These are phyloP conservation scores for Dentipellis sp. DNA, from an alignment of 768 basidiomycete genomes.

Conservation along the genomic window DNA sequence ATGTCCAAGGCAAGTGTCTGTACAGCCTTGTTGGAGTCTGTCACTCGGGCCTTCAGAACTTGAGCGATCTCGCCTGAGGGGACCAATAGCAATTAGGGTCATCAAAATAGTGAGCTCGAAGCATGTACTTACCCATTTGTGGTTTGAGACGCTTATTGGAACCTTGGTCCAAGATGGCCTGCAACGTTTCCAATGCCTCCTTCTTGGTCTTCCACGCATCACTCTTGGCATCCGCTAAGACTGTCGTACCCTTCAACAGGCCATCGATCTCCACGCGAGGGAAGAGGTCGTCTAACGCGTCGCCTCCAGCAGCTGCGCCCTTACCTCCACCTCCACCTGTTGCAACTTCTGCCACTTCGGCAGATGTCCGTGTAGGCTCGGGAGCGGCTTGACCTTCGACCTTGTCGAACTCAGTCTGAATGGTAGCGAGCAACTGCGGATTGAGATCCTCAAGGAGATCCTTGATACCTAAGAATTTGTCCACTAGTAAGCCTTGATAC, in stretches of 20 bases:
- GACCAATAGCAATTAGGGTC: constrained; percentile 2
- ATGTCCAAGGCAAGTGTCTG: constrained; percentile 87
- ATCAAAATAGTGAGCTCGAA: not conserved
- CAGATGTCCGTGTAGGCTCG: constrained; percentile 67
- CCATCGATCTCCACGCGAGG: constrained; percentile 91
- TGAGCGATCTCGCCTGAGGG: constrained; percentile 77
- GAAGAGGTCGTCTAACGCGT: constrained; percentile 89
- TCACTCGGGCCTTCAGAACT: constrained; percentile 79
- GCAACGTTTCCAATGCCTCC: constrained; percentile 81
- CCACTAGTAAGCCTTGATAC: no score
- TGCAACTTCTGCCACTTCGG: constrained; percentile 54
- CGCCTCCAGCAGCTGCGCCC: constrained; percentile 29
- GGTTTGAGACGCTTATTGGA: constrained; percentile 89
- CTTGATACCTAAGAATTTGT: constrained; percentile 57
- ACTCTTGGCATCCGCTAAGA: constrained; percentile 77
- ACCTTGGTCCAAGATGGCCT: constrained; percentile 80
- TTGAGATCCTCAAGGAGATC: constrained; percentile 92
- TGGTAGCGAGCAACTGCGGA: constrained; percentile 85
- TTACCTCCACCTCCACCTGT: constrained; percentile 33
- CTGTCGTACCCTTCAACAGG: constrained; percentile 73
- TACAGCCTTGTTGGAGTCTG: constrained; percentile 91
- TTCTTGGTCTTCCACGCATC: constrained; percentile 98
- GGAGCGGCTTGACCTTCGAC: constrained; percentile 71
- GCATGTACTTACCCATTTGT: constrained; percentile 57
- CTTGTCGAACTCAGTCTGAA: constrained; percentile 88